A percentile compares a stretch with the other conserved stretches of the same genome.
phyloP scores from a whole-genome alignment of 1,139 yeast species.

The Candida labiduridarum region DNA sequence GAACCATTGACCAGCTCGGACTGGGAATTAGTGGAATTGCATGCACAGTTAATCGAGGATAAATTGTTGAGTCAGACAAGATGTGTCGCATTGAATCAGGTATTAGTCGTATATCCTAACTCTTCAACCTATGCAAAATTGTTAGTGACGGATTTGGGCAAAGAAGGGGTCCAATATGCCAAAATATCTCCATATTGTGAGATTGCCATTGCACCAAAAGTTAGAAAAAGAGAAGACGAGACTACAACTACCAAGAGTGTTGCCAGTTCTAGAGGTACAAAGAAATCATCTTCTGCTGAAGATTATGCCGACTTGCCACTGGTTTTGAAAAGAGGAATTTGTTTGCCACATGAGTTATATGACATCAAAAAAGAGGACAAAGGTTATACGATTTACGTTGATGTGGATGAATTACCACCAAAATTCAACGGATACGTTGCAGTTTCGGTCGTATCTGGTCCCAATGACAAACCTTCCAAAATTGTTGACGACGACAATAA shows the following conservation, averaged over 20 bases:
- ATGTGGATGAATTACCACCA: constrained; percentile 36
- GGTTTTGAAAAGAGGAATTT: constrained; percentile 54
- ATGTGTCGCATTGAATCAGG: constrained; percentile 64
- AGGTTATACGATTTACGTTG: constrained; percentile 47
- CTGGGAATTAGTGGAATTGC: constrained; percentile 89
- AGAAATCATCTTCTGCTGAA: constrained; percentile 20
- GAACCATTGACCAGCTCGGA: constrained; percentile 81
- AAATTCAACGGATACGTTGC: constrained; percentile 48
- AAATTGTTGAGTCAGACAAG: constrained; percentile 79
- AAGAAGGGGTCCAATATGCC: constrained; percentile 50
- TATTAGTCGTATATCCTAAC: constrained; percentile 72
- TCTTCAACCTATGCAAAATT: constrained; percentile 65
- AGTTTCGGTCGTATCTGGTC: constrained; percentile 62
- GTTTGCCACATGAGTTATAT: constrained; percentile 54
- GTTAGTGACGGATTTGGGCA: constrained; percentile 63
- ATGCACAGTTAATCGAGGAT: constrained; percentile 77
- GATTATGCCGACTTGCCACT: constrained; percentile 36
- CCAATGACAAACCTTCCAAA: constrained; percentile 32
- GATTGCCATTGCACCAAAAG: constrained; percentile 81
- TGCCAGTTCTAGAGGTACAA: constrained; percentile 19
- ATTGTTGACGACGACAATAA: constrained; percentile 14
- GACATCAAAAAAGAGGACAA: constrained; percentile 17
- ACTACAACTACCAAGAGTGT: constrained; percentile 30
- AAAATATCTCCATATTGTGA: constrained; percentile 74
- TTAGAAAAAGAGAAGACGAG: constrained; percentile 37